Evolutionary conservation across 805 yeast genomes (phyloP).

Genomic region (Torulaspora indica): DNA sequence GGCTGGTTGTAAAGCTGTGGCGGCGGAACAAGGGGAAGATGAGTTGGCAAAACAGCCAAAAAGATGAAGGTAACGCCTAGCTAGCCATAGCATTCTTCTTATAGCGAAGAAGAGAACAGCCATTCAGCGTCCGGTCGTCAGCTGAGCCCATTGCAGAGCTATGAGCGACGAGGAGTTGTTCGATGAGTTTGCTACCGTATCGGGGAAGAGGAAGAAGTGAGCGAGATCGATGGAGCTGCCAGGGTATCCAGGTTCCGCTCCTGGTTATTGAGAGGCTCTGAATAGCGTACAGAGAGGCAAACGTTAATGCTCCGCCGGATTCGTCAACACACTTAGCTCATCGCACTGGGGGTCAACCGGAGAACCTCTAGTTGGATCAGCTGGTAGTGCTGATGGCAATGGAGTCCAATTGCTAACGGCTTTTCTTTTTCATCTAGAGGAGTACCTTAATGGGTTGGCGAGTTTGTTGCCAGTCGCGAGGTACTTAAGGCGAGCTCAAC

Average conservation of each 20-base stretch:
- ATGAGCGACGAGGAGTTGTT: constrained; percentile 56
- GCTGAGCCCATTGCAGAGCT: background rate
- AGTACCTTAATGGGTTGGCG: background rate
- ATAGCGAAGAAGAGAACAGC: background rate
- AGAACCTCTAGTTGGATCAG: too few relatives aligned
- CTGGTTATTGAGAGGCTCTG: too few relatives aligned
- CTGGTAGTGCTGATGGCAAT: background rate
- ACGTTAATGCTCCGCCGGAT: too few relatives aligned
- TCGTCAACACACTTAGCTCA: too few relatives aligned
- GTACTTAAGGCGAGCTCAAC: constrained; percentile 6
- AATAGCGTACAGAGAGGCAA: too few relatives aligned
- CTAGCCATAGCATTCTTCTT: background rate
- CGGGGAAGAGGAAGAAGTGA: constrained; percentile 9
- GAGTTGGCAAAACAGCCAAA: too few relatives aligned
- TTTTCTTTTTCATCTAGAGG: background rate
- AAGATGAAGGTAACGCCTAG: too few relatives aligned
- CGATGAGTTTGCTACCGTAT: constrained; percentile 56
- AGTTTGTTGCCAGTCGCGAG: constrained; percentile 6
- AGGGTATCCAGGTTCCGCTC: too few relatives aligned
- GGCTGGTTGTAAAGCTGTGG: too few relatives aligned
- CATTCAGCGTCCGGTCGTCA: too few relatives aligned
- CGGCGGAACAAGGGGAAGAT: too few relatives aligned
- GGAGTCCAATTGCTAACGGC: constrained; percentile 1
- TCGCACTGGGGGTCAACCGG: too few relatives aligned
- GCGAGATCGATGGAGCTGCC: constrained; percentile 1